Base-by-base conservation (phyloP, 2,329 filamentous ascomycete species). In the Trichophyton schoenleinii region DNA sequence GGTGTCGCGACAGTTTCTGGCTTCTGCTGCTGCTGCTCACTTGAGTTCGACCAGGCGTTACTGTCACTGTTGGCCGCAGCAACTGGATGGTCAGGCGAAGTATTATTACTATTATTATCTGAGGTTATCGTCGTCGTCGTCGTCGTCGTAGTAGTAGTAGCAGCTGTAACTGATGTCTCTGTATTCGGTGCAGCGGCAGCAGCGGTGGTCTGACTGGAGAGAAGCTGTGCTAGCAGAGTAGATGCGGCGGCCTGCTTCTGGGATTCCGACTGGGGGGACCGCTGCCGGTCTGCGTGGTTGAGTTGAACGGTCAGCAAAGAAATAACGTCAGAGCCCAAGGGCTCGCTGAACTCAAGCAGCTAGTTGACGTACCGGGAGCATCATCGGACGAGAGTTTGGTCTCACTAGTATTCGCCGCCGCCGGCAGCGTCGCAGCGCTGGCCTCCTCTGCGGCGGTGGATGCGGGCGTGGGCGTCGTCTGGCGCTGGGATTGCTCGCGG, bases 191-290 rank as follows among this genome's bases (percentile, higher is more conserved):
- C 28, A 13, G 22, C 22, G 5, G 15, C 34, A 25, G 52, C 52
- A 3, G 34, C 31, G 28, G 20, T 34, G 4, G 22, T 57, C 63
- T 72, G 71, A 62, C 71, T 72, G 48, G 73, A 72, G 60, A 76
- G 70, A 7, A 76, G 68, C 66, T 76, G 74, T 41, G 74, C 74
- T 52, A 76, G 68, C 15, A 76, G 70, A 49, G 74, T 71, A 28
- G 72, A 74, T 61, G 74, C 74, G 49, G 74, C 74, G 48, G 68
- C 73, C 63, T 76, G 74, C 46, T 73, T 73, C 58, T 73, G 70
- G 61, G 69, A 62, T 60, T 74, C 68, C 18, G 65, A 64, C 46
- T 34, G 49, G 22, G 49, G 18, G 7, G 49, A 8, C 9, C 13
- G 25, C 22, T 25, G 49, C 22, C 49, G 49, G 49, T 53, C 49